These are phyloP conservation scores for Tolypocladium inflatum DNA, from an alignment of 2,329 filamentous ascomycete genomes.

Conservation along the genomic window DNA sequence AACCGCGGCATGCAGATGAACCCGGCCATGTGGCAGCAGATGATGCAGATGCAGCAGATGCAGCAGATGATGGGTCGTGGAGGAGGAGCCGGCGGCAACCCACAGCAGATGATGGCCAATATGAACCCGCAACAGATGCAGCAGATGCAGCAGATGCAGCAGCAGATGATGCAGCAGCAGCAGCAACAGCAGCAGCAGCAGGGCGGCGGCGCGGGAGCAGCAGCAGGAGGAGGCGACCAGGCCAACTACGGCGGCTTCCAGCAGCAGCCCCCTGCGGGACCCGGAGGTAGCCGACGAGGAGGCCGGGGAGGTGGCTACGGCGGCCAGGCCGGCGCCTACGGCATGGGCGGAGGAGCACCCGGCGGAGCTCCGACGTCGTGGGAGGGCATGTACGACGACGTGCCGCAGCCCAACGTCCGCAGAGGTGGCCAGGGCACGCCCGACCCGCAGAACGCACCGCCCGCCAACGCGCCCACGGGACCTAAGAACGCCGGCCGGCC, in stretches of 20 bases:
- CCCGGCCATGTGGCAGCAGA: conserved; percentile 65
- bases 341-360: conserved; percentile 28
- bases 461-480: conserved; percentile 69
- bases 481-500: conserved; percentile 92
- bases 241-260: conserved; percentile 27
- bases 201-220: conserved; percentile 1
- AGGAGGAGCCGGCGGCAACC: conserved; percentile 22
- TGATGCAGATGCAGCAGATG: conserved; percentile 70
- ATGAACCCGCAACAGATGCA: conserved; percentile 49
- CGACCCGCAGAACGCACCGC: conserved; percentile 36
- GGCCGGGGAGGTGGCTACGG: conserved; percentile 15
- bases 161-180: conserved; percentile 31
- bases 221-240: conserved; percentile 14
- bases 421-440: conserved; percentile 30
- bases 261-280: conserved; percentile 36
- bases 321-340: conserved; percentile 19
- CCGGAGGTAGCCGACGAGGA: conserved; percentile 9
- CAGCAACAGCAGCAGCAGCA: conserved; percentile 12
- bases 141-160: conserved; percentile 41
- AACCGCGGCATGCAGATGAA: conserved; percentile 65
- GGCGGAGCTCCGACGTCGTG: conserved; percentile 70
- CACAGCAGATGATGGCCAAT: conserved; percentile 29
- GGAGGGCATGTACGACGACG: conserved; percentile 98
- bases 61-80: conserved; percentile 41
- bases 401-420: conserved; percentile 63